phyloP scores from a whole-genome alignment of 2,329 filamentous ascomycete species.

The Cladosporium sp. region DNA sequence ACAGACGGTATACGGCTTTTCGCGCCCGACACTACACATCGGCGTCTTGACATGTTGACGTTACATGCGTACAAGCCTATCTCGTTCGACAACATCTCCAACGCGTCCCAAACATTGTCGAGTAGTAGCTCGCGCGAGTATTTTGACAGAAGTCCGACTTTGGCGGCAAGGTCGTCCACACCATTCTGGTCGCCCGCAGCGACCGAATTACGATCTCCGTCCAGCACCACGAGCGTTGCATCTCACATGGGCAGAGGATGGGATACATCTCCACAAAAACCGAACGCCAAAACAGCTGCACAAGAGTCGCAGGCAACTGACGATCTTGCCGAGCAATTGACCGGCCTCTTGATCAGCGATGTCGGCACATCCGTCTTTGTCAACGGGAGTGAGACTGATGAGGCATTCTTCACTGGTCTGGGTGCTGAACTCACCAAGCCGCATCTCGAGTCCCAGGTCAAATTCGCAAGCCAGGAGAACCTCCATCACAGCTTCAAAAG shows the following conservation, averaged over 20 bases:
- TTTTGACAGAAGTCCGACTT: constrained; percentile 68
- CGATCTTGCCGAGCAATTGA: constrained; percentile 53
- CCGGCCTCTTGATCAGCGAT: constrained; percentile 83
- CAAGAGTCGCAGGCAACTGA: constrained; percentile 54
- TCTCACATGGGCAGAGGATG: constrained; percentile 23
- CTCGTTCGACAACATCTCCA: constrained; percentile 31
- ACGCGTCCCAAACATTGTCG: constrained; percentile 31
- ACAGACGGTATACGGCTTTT: not conserved
- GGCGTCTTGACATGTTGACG: constrained; percentile 23
- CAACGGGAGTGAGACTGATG: constrained; percentile 89
- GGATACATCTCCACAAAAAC: constrained; percentile 19
- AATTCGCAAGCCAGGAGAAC: not conserved
- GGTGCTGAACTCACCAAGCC: constrained; percentile 40
- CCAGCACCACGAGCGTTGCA: constrained; percentile 61
- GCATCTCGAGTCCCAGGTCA: constrained; percentile 22
- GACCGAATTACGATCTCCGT: constrained; percentile 63
- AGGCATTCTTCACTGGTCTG: constrained; percentile 71
- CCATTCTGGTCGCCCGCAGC: constrained; percentile 92
- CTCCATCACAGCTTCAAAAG: not conserved
- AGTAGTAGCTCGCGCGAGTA: constrained; percentile 57
- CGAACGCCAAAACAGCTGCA: constrained; percentile 20
- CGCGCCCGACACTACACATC: not conserved
- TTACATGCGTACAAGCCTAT: constrained; percentile 25
- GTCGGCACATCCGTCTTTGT: constrained; percentile 82
- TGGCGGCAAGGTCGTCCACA: constrained; percentile 71